These are phyloP conservation scores for Syzygium aromaticum DNA, from an alignment of 345 rosid genomes.

Conservation along the genomic window DNA sequence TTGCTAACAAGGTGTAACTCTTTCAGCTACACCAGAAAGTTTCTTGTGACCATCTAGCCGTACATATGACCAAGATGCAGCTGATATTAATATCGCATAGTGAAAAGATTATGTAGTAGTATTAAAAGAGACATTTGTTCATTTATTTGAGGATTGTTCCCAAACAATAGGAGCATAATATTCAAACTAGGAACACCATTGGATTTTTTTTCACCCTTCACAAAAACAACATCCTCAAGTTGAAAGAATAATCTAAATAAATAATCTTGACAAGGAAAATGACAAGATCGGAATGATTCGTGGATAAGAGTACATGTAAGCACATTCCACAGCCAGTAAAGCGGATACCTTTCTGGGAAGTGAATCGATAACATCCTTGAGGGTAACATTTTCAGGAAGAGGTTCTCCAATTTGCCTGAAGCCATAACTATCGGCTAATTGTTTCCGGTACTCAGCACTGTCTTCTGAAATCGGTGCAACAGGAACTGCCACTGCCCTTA, in stretches of 20 bases:
- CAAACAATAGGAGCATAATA: not conserved
- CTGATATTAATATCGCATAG: not conserved
- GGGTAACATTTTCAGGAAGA: constrained; percentile 66
- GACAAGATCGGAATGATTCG: not conserved
- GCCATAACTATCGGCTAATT: constrained; percentile 72
- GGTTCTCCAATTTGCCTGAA: constrained; percentile 81
- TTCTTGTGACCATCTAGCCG: not conserved
- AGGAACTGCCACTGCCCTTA: constrained; percentile 67
- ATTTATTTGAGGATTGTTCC: not conserved
- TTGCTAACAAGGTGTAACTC: not conserved
- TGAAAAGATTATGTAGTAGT: not conserved
- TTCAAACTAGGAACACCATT: not conserved
- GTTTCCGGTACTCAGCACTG: constrained; percentile 46
- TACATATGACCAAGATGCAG: not conserved
- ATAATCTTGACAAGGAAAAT: not conserved
- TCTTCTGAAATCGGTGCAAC: constrained; percentile 49
- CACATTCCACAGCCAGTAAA: not conserved
- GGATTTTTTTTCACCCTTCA: not conserved
- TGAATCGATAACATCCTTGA: constrained; percentile 68
- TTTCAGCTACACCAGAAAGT: not conserved
- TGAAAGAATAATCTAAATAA: not conserved
- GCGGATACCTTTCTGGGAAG: constrained; percentile 63
- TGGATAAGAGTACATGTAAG: not conserved
- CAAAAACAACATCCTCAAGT: not conserved
- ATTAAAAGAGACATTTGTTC: not conserved